Conservation (phyloP, 1,284 basidiomycete genomes). For the Leucoagaricus sp. region DNA sequence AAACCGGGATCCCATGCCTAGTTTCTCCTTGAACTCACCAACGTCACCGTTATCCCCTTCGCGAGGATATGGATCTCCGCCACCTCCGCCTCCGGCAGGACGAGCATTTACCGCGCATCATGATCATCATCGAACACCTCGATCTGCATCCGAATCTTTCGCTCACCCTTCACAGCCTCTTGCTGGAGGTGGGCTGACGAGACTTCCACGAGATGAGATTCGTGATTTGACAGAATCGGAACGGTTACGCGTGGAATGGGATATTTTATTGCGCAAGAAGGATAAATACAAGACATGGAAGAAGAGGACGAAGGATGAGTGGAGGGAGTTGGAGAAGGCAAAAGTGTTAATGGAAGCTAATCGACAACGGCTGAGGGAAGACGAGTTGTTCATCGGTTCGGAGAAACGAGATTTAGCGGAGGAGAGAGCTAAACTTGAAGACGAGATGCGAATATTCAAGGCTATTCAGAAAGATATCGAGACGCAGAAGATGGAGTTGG, state of each 20-base stretch:
- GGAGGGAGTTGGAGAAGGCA: slow-evolving; percentile 13
- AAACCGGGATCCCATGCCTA: background rate
- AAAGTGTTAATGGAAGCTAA: slow-evolving; percentile 16
- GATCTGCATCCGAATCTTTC: slow-evolving; percentile 2
- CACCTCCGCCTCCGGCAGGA: slow-evolving; percentile 6
- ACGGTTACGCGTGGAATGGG: slow-evolving; percentile 13
- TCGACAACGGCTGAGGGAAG: slow-evolving; percentile 13
- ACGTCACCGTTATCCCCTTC: background rate
- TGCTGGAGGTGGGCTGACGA: background rate
- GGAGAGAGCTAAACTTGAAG: background rate
- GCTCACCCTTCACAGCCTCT: background rate
- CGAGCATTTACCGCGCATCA: background rate
- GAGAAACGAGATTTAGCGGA: slow-evolving; percentile 8
- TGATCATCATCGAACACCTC: slow-evolving; percentile 2
- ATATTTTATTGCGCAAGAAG: slow-evolving; percentile 13
- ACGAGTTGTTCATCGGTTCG: slow-evolving; percentile 5
- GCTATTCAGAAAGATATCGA: slow-evolving; percentile 7
- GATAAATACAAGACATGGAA: slow-evolving; percentile 16
- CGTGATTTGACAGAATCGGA: slow-evolving; percentile 6
- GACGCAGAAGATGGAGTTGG: slow-evolving; percentile 1
- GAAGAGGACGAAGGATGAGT: slow-evolving; percentile 14
- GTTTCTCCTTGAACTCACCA: background rate
- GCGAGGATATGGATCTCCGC: background rate
- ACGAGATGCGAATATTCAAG: slow-evolving; percentile 1
- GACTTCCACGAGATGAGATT: slow-evolving; percentile 2